Evolutionary conservation across 495 filamentous ascomycete genomes (phyloP), one percentile per base, ranked within the genome.

Genomic region (Massariosphaeria phaeospora): DNA sequence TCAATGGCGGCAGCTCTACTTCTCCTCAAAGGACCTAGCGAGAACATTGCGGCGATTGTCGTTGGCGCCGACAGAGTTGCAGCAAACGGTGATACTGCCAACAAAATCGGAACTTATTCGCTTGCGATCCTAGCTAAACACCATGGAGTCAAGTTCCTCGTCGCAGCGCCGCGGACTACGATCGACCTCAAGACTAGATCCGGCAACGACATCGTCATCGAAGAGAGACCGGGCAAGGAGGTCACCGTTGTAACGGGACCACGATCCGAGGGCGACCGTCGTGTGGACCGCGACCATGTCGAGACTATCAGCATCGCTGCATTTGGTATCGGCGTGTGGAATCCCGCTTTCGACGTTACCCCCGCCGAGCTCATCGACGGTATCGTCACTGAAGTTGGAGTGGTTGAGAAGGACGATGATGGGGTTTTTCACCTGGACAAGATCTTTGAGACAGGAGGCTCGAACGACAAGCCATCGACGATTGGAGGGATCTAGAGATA

Each of bases 81-180:
- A 33, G 85, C 88, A 25, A 98, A 98, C 66, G 93, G 93, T 29
- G 93, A 98, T 71, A 97, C 93, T 1, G 93, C 93, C 38, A 98
- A 98, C 70, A 98, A 98, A 73, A 94, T 98, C 52, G 93, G 93
- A 25, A 98, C 93, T n/a, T 97, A 97, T 67, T 71, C 78, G 33
- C 78, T 98, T 25, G 90, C 93, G 10, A 86, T 96, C 2, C 76
- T 93, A 24, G 93, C 93, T 20, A 83, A 77, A 55, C 73, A 88
- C 63, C 94, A 97, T 66, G 86, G 84, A 15, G 78, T 96, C 43
- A 96, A 93, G 66, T 98, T 98, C 66, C 75, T 98, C 24, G 91
- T 97, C 8, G 93, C 94, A 3, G 93, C 93, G 1, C 93, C 93
- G 10, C 85, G 89, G 17, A 97, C 94, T 8, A 96, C 87, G 49